Evolutionary conservation across 2,329 filamentous ascomycete species (phyloP), one percentile per base, ranked within the genome.

Genomic region (Nakataea oryzae): DNA sequence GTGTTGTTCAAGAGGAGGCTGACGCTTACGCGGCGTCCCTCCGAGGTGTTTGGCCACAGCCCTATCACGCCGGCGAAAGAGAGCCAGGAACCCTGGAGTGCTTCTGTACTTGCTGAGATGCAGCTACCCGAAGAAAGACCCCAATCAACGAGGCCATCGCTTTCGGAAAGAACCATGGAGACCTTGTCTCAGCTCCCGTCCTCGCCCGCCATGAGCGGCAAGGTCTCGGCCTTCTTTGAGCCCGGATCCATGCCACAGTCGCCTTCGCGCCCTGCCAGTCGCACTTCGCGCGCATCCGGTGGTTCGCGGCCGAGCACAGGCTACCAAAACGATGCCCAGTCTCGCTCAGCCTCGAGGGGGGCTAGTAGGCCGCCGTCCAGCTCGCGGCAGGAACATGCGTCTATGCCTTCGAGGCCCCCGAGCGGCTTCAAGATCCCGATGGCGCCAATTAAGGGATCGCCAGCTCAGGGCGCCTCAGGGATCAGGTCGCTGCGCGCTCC

Each of bases 161-260:
- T 97, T 4, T 86, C 89, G 0, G 93, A 97, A 68, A 81, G 93
- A 63, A 96, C 93, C 0, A 87, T 96, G 55, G 91, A 96, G 72
- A 96, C 91, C 0, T 77, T 97, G 7, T 83, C 91, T 3, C 84
- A 86, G 58, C 78, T 96, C 32, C 90, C 92, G 0, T 86, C 90
- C 0, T 95, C 92, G 0, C 92, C 93, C 5, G 84, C 84, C 0
- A 73, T 89, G 57, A 84, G 81, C 61, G 84, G 85, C 63, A 84
- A 86, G 61, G 78, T 82, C 11, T 91, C 90, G 0, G 86, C 84
- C 62, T 92, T 96, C 72, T 95, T 90, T 70, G 86, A 85, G 59
- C 74, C 79, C 2, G 79, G 86, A n/a, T 82, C 82, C 63, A 78
- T 81, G 8, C 82, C 83, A 74, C 79, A 80, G 24, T 82, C 88